phyloP scores from a whole-genome alignment of 768 basidiomycete genomes.

The Rhodosporidiobolus sp. region DNA sequence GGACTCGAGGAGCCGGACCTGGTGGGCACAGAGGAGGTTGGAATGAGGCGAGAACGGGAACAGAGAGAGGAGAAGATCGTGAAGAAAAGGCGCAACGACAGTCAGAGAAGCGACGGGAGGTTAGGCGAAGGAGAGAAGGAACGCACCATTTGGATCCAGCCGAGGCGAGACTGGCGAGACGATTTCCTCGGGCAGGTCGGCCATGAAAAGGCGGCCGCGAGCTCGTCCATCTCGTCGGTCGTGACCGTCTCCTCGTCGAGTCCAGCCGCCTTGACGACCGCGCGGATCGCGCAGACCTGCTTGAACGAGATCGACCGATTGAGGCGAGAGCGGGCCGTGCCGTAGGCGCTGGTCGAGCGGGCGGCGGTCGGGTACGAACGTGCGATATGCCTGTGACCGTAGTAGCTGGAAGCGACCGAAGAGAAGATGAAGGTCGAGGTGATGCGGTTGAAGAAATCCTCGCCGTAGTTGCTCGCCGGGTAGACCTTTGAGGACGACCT shows the following conservation, averaged over 20 bases:
- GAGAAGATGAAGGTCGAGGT: neutral
- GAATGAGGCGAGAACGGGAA: neutral
- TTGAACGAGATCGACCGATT: neutral
- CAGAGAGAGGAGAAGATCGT: neutral
- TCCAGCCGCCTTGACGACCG: neutral
- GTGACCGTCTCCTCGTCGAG: neutral
- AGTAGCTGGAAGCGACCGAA: fast-evolving
- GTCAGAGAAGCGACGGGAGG: too few species aligned
- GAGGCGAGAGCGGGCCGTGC: neutral
- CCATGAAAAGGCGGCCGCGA: neutral
- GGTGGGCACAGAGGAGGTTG: neutral
- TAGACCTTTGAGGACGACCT: neutral
- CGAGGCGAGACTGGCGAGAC: neutral
- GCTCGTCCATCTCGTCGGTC: neutral
- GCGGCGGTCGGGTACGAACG: neutral
- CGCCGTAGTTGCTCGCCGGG: neutral
- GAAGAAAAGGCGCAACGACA: too few species aligned
- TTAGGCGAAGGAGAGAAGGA: neutral
- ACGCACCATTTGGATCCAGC: neutral
- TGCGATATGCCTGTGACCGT: too few species aligned
- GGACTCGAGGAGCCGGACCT: neutral
- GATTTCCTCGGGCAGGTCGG: neutral
- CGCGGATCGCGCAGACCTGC: neutral
- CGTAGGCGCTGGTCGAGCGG: fast-evolving
- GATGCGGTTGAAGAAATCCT: neutral